phyloP scores from a whole-genome alignment of 2,329 filamentous ascomycete species.

The Fusarium gaditjirri region DNA sequence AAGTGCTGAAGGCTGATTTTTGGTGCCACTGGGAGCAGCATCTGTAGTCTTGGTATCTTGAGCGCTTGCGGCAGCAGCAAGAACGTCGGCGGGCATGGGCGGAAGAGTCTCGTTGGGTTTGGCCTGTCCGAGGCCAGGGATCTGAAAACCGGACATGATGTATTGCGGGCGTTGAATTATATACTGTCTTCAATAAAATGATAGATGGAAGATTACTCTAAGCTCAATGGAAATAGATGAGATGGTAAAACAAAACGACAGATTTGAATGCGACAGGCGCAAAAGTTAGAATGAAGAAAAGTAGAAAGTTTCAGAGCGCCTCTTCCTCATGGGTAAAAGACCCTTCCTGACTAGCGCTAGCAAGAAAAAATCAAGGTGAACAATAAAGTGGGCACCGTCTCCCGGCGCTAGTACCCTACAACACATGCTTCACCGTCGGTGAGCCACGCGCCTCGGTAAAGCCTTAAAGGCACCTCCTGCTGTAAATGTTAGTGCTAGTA shows the following conservation, averaged over 20 bases:
- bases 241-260: neutral
- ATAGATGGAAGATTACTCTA: neutral
- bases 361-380: conserved; percentile 50
- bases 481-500: conserved; percentile 12
- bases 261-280: conserved; percentile 7
- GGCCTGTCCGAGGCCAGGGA: conserved; percentile 56
- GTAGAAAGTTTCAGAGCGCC: conserved; percentile 16
- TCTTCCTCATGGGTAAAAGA: conserved; percentile 15
- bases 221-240: neutral
- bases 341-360: conserved; percentile 26
- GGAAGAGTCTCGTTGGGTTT: conserved; percentile 56
- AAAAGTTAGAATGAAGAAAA: conserved; percentile 18
- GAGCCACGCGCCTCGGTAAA: conserved; percentile 19
- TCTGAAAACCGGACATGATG: conserved; percentile 56
- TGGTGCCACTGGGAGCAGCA: neutral
- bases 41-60: conserved; percentile 40
- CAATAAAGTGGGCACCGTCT: conserved; percentile 31
- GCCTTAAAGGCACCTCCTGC: neutral
- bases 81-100: conserved; percentile 50
- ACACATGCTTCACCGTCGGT: conserved; percentile 22
- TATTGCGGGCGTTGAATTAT: neutral
- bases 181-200: neutral
- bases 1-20: conserved; percentile 9
- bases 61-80: conserved; percentile 45
- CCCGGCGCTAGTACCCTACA: conserved; percentile 32